Base-by-base conservation (phyloP, 2,329 filamentous ascomycete genomes). In the Aureobasidium pullulans region DNA sequence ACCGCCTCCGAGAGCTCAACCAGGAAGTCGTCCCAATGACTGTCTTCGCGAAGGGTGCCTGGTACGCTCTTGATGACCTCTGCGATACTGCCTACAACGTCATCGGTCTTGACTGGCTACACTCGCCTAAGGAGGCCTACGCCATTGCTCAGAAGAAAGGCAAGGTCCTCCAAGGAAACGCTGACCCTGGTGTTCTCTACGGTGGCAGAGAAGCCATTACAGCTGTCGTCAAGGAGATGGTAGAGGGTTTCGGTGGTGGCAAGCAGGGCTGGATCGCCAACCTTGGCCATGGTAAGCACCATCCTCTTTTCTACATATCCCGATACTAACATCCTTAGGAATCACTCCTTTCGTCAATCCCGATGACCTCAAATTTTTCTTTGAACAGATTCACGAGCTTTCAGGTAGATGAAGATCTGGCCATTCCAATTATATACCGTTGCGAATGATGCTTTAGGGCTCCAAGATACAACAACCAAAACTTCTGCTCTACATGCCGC, bases 241-340 rank as follows among this genome's bases (percentile, higher is more conserved):
- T 96, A 1, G 77, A 85, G 62, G 93, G 93, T 0, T 99, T 97
- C 70, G 81, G 81, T 62, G 85, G 86, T 63, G 88, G 87, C 58
- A 93, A 91, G 75, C 85, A 92, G 73, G 90, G 93, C 42, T 99
- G 94, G 93, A 97, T 99, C 66, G 90, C 89, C 49, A 99, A 99
- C 72, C 81, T 99, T 63, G 94, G 94, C 8, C 94, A 99, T 71
- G 94, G 94, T 89, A 81, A 69, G 84, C 73, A 13, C 42, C 39
- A 49, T 58, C 16, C 23, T 15, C 11, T 39, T 53, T 34, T 40
- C 9, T 23, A 50, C 47, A 62, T 19, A 58, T 62, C 7, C 13
- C 42, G 37, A 49, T 56, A 40, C 64, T 63, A 46, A 68, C 37
- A 60, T 6, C 65, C 70, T 32, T 67, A 94, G 90, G 90, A 62